Percentiles rank a stretch among this genome's conserved stretches.
Evolutionary conservation across 768 basidiomycete species (phyloP).

Genomic region (Macrocybe gigantea): DNA sequence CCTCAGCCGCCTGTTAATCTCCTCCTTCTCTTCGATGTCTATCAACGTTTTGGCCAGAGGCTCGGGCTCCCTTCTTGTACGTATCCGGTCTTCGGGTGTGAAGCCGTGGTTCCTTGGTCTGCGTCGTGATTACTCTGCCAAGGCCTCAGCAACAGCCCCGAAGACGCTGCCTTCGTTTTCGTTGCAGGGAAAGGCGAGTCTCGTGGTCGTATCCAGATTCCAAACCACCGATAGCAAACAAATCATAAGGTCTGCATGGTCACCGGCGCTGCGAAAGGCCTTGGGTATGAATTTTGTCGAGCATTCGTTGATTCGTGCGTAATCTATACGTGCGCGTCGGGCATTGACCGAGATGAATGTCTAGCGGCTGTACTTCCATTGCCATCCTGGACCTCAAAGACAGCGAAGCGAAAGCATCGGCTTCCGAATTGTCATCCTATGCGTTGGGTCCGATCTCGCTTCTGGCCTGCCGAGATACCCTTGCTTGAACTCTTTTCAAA

Average conservation of each 20-base stretch:
- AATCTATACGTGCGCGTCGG: neutral
- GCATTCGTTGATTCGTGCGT: constrained; percentile 84
- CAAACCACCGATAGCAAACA: neutral
- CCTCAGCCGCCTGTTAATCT: neutral
- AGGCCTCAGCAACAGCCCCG: constrained; percentile 12
- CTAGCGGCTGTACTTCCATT: constrained; percentile 73
- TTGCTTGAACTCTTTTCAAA: constrained; percentile 22
- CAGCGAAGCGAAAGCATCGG: constrained; percentile 61
- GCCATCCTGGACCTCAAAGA: constrained; percentile 80
- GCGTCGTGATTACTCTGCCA: neutral
- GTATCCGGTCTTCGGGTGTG: too few relatives aligned
- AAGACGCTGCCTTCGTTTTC: constrained; percentile 73
- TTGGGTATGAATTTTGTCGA: constrained; percentile 87
- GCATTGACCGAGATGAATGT: constrained; percentile 1
- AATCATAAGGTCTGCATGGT: constrained; percentile 73
- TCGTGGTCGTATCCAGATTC: neutral
- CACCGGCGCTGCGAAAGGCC: constrained; percentile 88
- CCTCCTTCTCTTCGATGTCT: neutral
- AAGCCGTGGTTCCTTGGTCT: neutral
- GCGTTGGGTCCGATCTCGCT: constrained; percentile 17
- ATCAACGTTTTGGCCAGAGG: too few relatives aligned
- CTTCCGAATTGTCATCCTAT: constrained; percentile 49
- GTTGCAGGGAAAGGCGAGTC: constrained; percentile 66
- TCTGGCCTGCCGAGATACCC: constrained; percentile 17
- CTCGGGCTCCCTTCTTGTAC: too few relatives aligned